Percentiles rank a stretch among this genome's conserved stretches.
phyloP scores from a whole-genome alignment of 495 filamentous ascomycete genomes.

The Aspergillus ostianus region DNA sequence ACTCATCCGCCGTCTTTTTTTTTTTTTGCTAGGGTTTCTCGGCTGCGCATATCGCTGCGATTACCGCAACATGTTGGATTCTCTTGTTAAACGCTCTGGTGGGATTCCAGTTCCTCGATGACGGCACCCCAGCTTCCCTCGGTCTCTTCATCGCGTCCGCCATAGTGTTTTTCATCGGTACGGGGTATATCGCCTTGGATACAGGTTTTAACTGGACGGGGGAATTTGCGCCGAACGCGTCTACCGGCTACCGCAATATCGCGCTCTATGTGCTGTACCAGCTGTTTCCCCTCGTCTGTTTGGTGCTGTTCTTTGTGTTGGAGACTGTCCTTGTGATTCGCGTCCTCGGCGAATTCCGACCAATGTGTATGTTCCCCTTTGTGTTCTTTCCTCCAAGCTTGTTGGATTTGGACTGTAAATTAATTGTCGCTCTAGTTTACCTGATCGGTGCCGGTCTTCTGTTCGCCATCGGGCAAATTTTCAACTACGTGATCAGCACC shows the following conservation, averaged over 20 bases:
- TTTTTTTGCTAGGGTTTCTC: conserved; percentile 70
- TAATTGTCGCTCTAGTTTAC: conserved; percentile 57
- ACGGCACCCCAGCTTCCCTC: conserved; percentile 82
- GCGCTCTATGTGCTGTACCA: conserved; percentile 93
- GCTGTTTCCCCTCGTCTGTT: conserved; percentile 82
- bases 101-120: conserved; percentile 90
- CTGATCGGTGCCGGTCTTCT: conserved; percentile 69
- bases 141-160: conserved; percentile 72
- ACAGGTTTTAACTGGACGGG: conserved; percentile 85
- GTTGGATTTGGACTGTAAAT: not conserved
- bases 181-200: conserved; percentile 93
- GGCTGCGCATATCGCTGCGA: conserved; percentile 87
- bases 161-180: conserved; percentile 74
- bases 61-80: conserved; percentile 85
- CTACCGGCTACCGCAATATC: conserved; percentile 65
- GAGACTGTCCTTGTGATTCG: conserved; percentile 79
- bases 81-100: conserved; percentile 89
- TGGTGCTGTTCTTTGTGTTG: conserved; percentile 78
- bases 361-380: conserved; percentile 64
- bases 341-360: conserved; percentile 79
- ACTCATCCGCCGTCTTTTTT: conserved; percentile 9
- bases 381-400: conserved; percentile 9
- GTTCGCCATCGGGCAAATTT: conserved; percentile 91
- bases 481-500: conserved; percentile 89
- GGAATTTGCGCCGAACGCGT: conserved; percentile 62